A percentile compares a stretch with the other conserved stretches of the same genome.
These are phyloP conservation scores for Pseudogymnoascus sp. DNA, from an alignment of 2,329 filamentous ascomycete species.

Conservation along the genomic window DNA sequence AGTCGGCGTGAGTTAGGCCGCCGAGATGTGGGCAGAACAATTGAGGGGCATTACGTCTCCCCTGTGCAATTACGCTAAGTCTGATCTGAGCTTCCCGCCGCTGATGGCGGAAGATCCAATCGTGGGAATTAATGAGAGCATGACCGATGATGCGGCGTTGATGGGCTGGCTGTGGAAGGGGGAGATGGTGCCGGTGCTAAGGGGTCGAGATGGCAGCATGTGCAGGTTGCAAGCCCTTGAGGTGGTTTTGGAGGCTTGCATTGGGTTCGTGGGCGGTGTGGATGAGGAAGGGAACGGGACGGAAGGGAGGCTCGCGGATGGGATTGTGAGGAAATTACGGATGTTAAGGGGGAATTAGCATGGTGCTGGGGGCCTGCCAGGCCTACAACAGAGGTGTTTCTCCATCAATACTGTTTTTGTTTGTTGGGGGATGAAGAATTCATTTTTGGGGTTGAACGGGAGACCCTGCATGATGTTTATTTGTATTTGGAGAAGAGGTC, in stretches of 20 bases:
- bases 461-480: neutral
- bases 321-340: constrained; percentile 44
- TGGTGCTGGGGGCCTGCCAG: neutral
- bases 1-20: neutral
- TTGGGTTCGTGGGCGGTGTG: constrained; percentile 44
- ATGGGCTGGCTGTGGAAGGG: constrained; percentile 43
- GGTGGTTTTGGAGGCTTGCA: constrained; percentile 40
- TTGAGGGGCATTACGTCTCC: neutral
- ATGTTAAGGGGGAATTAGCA: constrained; percentile 28
- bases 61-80: constrained; percentile 27
- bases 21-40: neutral
- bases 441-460: neutral
- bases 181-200: constrained; percentile 43
- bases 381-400: neutral
- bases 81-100: constrained; percentile 31
- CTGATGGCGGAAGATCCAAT: constrained; percentile 27
- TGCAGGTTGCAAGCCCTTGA: constrained; percentile 39
- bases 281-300: neutral
- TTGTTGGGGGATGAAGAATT: too few relatives aligned
- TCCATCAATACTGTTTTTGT: too few relatives aligned
- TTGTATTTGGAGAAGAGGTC: neutral
- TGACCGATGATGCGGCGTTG: constrained; percentile 41
- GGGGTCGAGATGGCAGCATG: constrained; percentile 39
- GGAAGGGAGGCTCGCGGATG: constrained; percentile 41
- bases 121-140: constrained; percentile 42